These are phyloP conservation scores for Hibiscus syriacus DNA, from an alignment of 345 rosid genomes.

Conservation along the genomic window DNA sequence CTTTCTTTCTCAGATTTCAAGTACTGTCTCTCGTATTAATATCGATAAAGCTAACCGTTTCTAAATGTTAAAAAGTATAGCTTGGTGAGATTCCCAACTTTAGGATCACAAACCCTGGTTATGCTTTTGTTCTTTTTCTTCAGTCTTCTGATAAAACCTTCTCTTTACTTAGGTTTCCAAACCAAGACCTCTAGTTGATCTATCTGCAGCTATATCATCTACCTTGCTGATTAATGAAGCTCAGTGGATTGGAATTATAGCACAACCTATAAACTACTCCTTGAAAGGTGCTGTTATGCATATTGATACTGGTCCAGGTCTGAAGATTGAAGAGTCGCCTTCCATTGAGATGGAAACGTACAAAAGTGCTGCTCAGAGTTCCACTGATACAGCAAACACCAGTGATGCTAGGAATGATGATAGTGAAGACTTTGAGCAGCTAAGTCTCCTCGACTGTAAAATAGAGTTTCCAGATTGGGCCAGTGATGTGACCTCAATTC, in stretches of 20 bases:
- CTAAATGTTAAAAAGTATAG: background rate
- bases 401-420: conserved; percentile 22
- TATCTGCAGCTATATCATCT: conserved; percentile 75
- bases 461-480: conserved; percentile 92
- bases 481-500: conserved; percentile 51
- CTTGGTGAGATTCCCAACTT: background rate
- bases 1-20: background rate
- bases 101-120: conserved; percentile 1
- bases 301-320: conserved; percentile 94
- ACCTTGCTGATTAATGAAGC: conserved; percentile 82
- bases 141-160: conserved; percentile 16
- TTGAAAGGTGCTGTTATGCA: conserved; percentile 76
- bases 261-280: conserved; percentile 70
- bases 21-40: too few relatives aligned
- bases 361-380: conserved; percentile 23
- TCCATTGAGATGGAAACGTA: conserved; percentile 81
- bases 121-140: conserved; percentile 10
- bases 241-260: conserved; percentile 86
- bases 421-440: conserved; percentile 41
- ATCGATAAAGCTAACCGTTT: background rate
- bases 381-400: conserved; percentile 20
- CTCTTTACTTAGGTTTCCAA: conserved; percentile 54
- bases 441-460: conserved; percentile 53
- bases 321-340: conserved; percentile 66
- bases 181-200: conserved; percentile 95